Evolutionary conservation across 2,329 filamentous ascomycete species (phyloP).

Genomic region (Tolypocladium pustulatum): DNA sequence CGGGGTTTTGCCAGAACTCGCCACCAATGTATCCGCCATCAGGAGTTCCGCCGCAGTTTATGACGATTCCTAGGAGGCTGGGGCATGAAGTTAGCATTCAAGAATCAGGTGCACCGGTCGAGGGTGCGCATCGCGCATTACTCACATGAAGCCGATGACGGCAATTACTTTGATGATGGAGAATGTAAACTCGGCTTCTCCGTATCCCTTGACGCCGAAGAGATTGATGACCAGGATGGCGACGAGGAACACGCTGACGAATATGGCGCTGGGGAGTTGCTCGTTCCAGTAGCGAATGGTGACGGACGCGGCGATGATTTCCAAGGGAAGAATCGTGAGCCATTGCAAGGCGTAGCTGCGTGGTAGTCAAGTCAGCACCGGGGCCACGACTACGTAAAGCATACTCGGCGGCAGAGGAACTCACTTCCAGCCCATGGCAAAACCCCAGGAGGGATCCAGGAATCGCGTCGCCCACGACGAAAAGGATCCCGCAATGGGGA

Average conservation of each 20-base stretch:
- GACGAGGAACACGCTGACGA: constrained; percentile 71
- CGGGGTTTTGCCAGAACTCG: constrained; percentile 65
- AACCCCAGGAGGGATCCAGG: constrained; percentile 87
- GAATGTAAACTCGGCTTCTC: constrained; percentile 83
- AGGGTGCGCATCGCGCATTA: constrained; percentile 1
- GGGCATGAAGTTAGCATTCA: neutral
- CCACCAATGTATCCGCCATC: constrained; percentile 70
- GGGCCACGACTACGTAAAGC: no score
- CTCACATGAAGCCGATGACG: constrained; percentile 79
- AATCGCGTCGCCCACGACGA: constrained; percentile 88
- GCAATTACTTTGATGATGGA: constrained; percentile 78
- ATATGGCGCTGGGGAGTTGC: constrained; percentile 56
- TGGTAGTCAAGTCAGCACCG: constrained; percentile 1
- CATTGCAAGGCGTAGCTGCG: constrained; percentile 74
- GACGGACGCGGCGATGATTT: constrained; percentile 78
- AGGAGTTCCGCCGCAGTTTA: constrained; percentile 73
- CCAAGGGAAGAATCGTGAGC: constrained; percentile 72
- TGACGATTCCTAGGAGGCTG: constrained; percentile 73
- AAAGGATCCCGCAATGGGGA: constrained; percentile 86
- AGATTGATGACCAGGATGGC: constrained; percentile 74
- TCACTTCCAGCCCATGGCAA: constrained; percentile 90
- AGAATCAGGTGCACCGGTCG: neutral
- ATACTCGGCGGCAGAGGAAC: constrained; percentile 16
- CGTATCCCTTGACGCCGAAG: constrained; percentile 80
- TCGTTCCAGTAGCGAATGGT: constrained; percentile 74